Evolutionary conservation across 2,329 filamentous ascomycete species (phyloP).

Genomic region (Tolypocladium tundrense): DNA sequence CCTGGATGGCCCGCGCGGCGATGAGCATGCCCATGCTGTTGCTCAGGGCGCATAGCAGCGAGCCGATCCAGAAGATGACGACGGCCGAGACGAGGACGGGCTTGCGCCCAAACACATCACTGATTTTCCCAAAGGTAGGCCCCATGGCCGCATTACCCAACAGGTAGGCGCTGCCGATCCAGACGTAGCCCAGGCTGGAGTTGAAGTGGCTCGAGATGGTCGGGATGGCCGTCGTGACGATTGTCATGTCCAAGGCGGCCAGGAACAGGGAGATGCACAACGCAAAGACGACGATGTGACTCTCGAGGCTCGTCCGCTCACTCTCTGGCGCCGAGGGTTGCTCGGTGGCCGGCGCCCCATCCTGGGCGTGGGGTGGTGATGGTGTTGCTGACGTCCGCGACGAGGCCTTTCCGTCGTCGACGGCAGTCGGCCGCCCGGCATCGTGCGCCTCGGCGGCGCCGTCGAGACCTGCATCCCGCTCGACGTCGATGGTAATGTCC

Average conservation of each 20-base stretch:
- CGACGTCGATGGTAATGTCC: constrained; percentile 17
- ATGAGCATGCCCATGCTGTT: constrained; percentile 42
- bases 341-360: neutral
- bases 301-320: constrained; percentile 26
- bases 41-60: constrained; percentile 41
- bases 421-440: neutral
- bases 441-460: constrained; percentile 1
- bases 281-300: constrained; percentile 27
- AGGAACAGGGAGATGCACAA: constrained; percentile 38
- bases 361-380: neutral
- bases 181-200: constrained; percentile 61
- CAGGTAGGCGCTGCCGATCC: constrained; percentile 67
- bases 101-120: constrained; percentile 50
- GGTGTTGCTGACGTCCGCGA: neutral
- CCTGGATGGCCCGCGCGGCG: constrained; percentile 45
- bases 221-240: constrained; percentile 57
- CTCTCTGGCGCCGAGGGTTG: constrained; percentile 16
- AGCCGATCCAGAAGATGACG: constrained; percentile 43
- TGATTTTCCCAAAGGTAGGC: constrained; percentile 59
- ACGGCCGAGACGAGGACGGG: constrained; percentile 40
- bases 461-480: constrained; percentile 7
- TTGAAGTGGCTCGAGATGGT: constrained; percentile 54
- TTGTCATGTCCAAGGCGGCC: constrained; percentile 47
- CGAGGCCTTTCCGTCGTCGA: neutral
- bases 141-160: constrained; percentile 57